These are phyloP conservation scores for Pelargonium myrrhifolium DNA, from an alignment of 441 rosid genomes.

Conservation along the genomic window DNA sequence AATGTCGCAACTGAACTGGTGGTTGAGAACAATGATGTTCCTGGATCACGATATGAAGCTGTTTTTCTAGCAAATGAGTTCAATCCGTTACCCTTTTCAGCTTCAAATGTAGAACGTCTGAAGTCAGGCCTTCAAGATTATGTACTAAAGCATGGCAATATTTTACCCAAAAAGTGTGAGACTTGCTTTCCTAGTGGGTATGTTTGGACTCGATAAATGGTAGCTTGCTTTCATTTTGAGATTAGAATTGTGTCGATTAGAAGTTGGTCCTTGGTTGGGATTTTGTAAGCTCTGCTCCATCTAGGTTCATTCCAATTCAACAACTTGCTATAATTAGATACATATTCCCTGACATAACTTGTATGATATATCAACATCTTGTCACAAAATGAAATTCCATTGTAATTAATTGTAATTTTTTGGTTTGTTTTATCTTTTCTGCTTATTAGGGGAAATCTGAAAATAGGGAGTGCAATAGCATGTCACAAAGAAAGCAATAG, in stretches of 20 bases:
- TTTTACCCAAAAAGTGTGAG: conserved; percentile 33
- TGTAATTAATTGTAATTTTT: neutral
- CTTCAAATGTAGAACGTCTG: conserved; percentile 54
- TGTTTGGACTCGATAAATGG: conserved; percentile 15
- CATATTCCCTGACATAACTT: neutral
- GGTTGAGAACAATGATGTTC: conserved; percentile 36
- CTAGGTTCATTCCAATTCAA: neutral
- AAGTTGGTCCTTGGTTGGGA: conserved; percentile 9
- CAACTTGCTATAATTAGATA: neutral
- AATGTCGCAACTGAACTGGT: conserved; percentile 63
- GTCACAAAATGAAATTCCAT: neutral
- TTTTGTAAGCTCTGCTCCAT: neutral
- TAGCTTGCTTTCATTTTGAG: conserved; percentile 13
- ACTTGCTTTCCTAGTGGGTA: conserved; percentile 51
- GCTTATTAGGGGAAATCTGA: conserved; percentile 50
- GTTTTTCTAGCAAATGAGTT: conserved; percentile 45
- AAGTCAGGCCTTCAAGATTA: conserved; percentile 73
- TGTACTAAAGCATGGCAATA: conserved; percentile 51
- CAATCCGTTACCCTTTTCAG: conserved; percentile 31
- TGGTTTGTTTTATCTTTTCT: neutral
- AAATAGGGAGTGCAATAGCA: conserved; percentile 57
- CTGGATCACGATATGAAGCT: conserved; percentile 35
- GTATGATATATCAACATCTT: neutral
- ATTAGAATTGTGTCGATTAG: conserved; percentile 6
- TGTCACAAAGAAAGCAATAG: conserved; percentile 37